phyloP scores from a whole-genome alignment of 2,329 filamentous ascomycete species.

The Diaporthe ilicicola region DNA sequence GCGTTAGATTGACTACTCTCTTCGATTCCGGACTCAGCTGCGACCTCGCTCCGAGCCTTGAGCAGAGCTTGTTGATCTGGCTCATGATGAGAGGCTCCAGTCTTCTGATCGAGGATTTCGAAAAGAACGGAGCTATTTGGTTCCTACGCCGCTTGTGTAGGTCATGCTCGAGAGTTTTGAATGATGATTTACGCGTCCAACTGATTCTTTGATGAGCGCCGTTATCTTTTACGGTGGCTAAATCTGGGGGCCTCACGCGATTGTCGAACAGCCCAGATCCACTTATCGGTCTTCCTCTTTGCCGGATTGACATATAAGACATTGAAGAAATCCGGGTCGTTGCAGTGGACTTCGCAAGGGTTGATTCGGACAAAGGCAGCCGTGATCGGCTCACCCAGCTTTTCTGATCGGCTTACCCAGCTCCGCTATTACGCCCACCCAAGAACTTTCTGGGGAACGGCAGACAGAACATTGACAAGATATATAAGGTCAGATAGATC shows the following conservation, averaged over 20 bases:
- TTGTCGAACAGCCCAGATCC: conserved; percentile 6
- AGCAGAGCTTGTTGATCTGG: neutral
- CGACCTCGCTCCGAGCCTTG: neutral
- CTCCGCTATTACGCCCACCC: too few species aligned
- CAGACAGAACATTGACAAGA: too few species aligned
- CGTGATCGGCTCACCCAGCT: too few species aligned
- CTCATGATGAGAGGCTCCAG: neutral
- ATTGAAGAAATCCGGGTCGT: conserved; percentile 14
- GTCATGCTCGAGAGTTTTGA: neutral
- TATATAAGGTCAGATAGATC: too few species aligned
- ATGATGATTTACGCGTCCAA: neutral
- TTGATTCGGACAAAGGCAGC: conserved; percentile 21
- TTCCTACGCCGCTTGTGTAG: neutral
- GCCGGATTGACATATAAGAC: neutral
- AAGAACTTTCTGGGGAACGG: too few species aligned
- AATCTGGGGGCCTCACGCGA: neutral
- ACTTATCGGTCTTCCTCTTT: conserved; percentile 9
- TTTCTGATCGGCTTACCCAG: too few species aligned
- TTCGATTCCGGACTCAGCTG: neutral
- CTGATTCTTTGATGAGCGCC: neutral
- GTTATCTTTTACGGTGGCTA: neutral
- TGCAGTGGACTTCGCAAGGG: conserved; percentile 13
- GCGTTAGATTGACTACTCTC: neutral
- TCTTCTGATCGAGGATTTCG: conserved; percentile 1
- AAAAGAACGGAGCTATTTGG: conserved; percentile 1